Base-by-base conservation (phyloP, 441 rosid genomes). In the Geranium incanum region DNA sequence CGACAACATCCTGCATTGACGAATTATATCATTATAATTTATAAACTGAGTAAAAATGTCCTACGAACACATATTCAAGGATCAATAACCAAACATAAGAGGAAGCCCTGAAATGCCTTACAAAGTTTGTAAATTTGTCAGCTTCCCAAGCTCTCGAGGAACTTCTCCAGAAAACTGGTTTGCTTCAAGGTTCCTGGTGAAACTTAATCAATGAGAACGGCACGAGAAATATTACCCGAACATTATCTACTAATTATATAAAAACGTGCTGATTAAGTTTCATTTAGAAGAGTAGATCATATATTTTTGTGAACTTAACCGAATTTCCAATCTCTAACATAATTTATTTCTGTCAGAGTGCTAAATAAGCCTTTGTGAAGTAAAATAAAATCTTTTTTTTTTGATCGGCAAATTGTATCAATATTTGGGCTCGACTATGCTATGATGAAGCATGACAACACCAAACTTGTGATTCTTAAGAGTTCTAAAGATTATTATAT, bases 121-220 rank as follows among this genome's bases (percentile, higher is more conserved):
- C 96, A 92, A 60, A 75, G 76, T 75, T 39, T 75, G 36, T 82
- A 94, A 77, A 79, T 88, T 81, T 74, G 71, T 78, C 76, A 94
- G 76, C 59, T 84, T 83, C 67, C 92, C 97, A 8, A 94, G 86
- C 75, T 88, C 92, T 50, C 81, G 67, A 43, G 98, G 95, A 39
- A 94, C 70, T 19, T 70, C 67, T 67, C 97, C 97, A 55, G 84
- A 85, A 72, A 94, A 85, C 45, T 72, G 84, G 84, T 94, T 94
- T 66, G 91, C 78, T 78, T 91, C 96, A 28, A 94, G 86, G 83
- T 64, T 66, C 76, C 98, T 94, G 80, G 67, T 60, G 21, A 78
- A 69, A 68, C 62, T 59, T 9, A 48, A 39, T 21, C 1, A 55
- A 67, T 65, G 8, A 71, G 70, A 64, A 9, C 36, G 69, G 55